Percentiles rank a stretch among this genome's conserved stretches.
These are phyloP conservation scores for Garcileccinum viscosum DNA, from an alignment of 1,284 basidiomycete genomes.

Conservation along the genomic window DNA sequence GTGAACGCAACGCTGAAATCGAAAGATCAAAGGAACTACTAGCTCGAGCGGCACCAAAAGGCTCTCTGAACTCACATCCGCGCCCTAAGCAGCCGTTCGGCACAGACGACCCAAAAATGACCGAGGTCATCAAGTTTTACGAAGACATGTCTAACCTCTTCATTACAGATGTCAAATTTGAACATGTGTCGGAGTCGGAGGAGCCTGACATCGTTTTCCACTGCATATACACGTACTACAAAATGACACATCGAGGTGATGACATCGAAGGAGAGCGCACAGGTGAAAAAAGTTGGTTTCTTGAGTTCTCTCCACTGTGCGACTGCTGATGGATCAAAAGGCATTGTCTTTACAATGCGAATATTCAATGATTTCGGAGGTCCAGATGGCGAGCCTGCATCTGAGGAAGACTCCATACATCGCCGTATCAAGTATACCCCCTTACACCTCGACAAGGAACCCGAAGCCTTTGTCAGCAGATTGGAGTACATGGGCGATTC, in stretches of 20 bases:
- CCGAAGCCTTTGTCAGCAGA: conserved; percentile 54
- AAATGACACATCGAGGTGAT: conserved; percentile 34
- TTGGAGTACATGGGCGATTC: conserved; percentile 66
- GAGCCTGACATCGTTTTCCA: conserved; percentile 53
- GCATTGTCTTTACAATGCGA: conserved; percentile 64
- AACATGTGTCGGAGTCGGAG: conserved; percentile 30
- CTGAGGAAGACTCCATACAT: conserved; percentile 44
- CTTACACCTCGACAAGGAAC: conserved; percentile 65
- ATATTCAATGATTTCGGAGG: conserved; percentile 47
- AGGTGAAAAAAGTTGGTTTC: conserved; percentile 47
- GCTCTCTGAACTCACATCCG: conserved; percentile 38
- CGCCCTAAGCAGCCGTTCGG: conserved; percentile 40
- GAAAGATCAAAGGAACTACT: conserved; percentile 58
- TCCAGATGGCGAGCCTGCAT: conserved; percentile 39
- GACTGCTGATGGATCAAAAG: conserved; percentile 41
- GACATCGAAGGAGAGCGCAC: conserved; percentile 39
- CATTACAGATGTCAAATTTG: conserved; percentile 54
- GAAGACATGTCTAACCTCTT: conserved; percentile 67
- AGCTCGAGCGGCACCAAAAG: conserved; percentile 43
- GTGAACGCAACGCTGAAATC: conserved; percentile 68
- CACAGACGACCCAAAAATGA: conserved; percentile 57
- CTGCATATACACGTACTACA: conserved; percentile 60
- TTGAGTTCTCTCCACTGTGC: not conserved
- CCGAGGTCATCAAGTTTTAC: conserved; percentile 59
- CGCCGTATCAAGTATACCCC: conserved; percentile 65